Base-by-base conservation (phyloP, 2,329 filamentous ascomycete species). In the Helotiales sp. region DNA sequence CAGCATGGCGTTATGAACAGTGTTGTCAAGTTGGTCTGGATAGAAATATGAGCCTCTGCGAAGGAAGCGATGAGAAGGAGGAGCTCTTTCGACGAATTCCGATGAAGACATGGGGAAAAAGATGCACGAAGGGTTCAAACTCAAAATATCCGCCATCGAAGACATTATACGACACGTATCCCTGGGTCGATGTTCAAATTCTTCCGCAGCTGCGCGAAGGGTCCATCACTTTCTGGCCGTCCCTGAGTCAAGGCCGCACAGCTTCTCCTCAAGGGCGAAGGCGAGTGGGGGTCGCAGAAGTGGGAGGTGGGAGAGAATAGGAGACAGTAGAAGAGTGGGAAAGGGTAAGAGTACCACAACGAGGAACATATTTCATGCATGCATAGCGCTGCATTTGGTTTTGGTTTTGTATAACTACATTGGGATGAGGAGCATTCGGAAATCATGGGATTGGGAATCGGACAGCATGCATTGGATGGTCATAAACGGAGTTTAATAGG, bases 361-460 rank as follows among this genome's bases (percentile, higher is more conserved):
- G 17, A 6, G 40, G 54, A 40, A 15, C n/a, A 22, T 8, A 13
- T 8, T 62, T 61, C 47, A 58, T 60, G 64, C 47, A 58, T 60
- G 64, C 61, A 67, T 65, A 67, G 64, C 63, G 55, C 32, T 37
- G 52, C 22, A 47, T 43, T 62, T 50, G 45, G 17, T 24, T 60
- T 54, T 49, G 4, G 24, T 7, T 17, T 11, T 57, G 28, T 62
- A 61, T 8, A 30, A 55, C 22, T 62, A 55, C 34, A 63, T 62
- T 61, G 43, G 40, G 30, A 45, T 11, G 2, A 13, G 37, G 43
- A 47, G 37, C 22, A 60, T 61, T 45, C n/a, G 63, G 45, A 24
- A 17, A 24, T 49, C n/a, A 20, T 57, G 24, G 55, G 28, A 60
- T 52, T 49, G n/a, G 58, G 15, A 50, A 45, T 20, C 22, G 26